A percentile compares a stretch with the other conserved stretches of the same genome.
Evolutionary conservation across 495 filamentous ascomycete genomes (phyloP).

Genomic region (Penicillium salamii): DNA sequence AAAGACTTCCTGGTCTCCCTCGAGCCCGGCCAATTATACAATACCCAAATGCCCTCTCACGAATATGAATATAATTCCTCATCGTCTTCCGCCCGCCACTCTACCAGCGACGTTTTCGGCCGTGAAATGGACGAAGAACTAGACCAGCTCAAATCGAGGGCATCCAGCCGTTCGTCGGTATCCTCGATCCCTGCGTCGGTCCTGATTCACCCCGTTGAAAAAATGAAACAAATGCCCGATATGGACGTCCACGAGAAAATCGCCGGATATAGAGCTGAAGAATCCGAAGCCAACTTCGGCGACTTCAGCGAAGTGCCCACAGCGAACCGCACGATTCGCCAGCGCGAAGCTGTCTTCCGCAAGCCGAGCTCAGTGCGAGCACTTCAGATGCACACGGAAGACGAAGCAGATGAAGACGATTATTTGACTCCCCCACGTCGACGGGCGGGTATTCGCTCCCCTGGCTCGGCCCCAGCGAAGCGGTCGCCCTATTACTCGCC

Average conservation of each 20-base stretch:
- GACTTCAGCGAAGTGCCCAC: constrained; percentile 17
- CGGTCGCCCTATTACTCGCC: constrained; percentile 46
- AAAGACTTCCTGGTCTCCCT: constrained; percentile 20
- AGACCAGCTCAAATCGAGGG: constrained; percentile 27
- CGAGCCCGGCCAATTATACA: constrained; percentile 18
- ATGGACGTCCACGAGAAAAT: constrained; percentile 19
- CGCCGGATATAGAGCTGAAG: constrained; percentile 22
- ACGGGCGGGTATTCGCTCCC: constrained; percentile 32
- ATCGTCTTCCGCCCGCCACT: constrained; percentile 34
- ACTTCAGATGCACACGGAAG: constrained; percentile 69
- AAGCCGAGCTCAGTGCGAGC: constrained; percentile 74
- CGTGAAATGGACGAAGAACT: constrained; percentile 33
- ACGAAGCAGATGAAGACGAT: constrained; percentile 40
- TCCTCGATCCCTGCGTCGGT: constrained; percentile 43
- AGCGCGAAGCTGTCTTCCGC: constrained; percentile 52
- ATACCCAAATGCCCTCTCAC: constrained; percentile 20
- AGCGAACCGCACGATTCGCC: constrained; percentile 28
- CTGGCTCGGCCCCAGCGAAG: constrained; percentile 34
- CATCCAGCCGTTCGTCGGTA: constrained; percentile 44
- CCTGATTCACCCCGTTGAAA: constrained; percentile 28
- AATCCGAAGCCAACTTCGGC: constrained; percentile 21
- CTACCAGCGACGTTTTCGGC: constrained; percentile 29
- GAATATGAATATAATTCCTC: constrained; percentile 39
- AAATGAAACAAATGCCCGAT: constrained; percentile 14
- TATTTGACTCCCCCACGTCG: constrained; percentile 36